Conservation (phyloP, 1,284 basidiomycete genomes). For the Marasmius sp. region DNA sequence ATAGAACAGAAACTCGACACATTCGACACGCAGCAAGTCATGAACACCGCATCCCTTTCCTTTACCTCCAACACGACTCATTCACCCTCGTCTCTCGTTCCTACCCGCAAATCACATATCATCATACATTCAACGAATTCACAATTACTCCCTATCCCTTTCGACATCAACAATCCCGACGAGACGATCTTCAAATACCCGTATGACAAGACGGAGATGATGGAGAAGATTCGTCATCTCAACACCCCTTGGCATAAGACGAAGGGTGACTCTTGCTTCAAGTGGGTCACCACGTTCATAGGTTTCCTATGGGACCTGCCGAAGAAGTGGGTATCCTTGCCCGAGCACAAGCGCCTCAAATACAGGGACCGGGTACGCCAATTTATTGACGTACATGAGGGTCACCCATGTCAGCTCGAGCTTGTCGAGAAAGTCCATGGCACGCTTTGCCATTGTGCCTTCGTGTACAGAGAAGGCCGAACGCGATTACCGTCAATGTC, state of each 20-base stretch:
- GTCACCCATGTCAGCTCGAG: not conserved
- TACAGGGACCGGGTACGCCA: constrained; percentile 11
- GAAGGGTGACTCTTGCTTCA: constrained; percentile 14
- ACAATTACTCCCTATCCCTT: no score
- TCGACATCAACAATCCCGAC: not conserved
- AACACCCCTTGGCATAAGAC: constrained; percentile 12
- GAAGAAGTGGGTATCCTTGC: constrained; percentile 11
- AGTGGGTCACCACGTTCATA: constrained; percentile 10
- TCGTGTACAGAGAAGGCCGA: constrained; percentile 14
- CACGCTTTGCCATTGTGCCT: constrained; percentile 15
- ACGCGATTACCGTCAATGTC: constrained; percentile 4
- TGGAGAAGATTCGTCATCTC: not conserved
- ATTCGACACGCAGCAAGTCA: no score
- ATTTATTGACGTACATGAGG: constrained; percentile 4
- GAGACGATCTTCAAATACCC: not conserved
- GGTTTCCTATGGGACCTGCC: constrained; percentile 20
- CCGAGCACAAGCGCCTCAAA: constrained; percentile 17
- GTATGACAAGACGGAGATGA: not conserved
- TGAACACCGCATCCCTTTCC: no score
- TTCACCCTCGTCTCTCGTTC: no score
- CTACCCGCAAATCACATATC: no score
- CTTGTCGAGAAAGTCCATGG: constrained; percentile 16
- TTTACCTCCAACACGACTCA: no score
- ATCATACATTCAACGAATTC: no score
- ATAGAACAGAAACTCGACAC: no score